phyloP scores from a whole-genome alignment of 768 basidiomycete species.

The Leccinellum albellum region DNA sequence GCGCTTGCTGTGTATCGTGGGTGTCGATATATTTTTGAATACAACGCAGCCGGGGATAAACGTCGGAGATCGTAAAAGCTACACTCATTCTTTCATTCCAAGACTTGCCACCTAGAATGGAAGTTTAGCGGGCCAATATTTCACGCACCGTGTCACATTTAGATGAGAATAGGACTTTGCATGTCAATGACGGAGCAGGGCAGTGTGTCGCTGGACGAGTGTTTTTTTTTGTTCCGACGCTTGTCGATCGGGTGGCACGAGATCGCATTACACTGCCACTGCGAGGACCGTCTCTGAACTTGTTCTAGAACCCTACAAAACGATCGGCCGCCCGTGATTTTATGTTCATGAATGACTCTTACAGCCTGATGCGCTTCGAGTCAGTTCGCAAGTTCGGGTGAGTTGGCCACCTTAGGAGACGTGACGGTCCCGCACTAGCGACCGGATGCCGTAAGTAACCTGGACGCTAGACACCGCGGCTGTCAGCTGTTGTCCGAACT shows the following conservation, averaged over 20 bases:
- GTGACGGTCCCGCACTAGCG: constrained; percentile 5
- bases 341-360: not conserved
- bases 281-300: not conserved
- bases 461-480: constrained; percentile 18
- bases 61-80: not conserved
- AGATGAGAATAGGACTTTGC: not conserved
- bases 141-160: not conserved
- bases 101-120: no score
- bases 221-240: not conserved
- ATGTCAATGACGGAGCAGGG: not conserved
- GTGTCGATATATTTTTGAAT: not conserved
- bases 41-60: not conserved
- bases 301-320: not conserved
- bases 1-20: not conserved
- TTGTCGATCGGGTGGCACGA: not conserved
- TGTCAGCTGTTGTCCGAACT: constrained; percentile 1
- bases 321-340: not conserved
- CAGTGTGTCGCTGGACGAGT: constrained; percentile 5
- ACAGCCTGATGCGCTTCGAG: not conserved
- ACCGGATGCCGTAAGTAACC: constrained; percentile 4
- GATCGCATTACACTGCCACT: constrained; percentile 5
- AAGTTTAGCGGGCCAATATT: no score
- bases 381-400: not conserved
- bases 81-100: not conserved
- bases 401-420: not conserved